These are phyloP conservation scores for Echinochloa phyllopogon DNA, from an alignment of 176 grass and related monocot species.

Conservation along the genomic window DNA sequence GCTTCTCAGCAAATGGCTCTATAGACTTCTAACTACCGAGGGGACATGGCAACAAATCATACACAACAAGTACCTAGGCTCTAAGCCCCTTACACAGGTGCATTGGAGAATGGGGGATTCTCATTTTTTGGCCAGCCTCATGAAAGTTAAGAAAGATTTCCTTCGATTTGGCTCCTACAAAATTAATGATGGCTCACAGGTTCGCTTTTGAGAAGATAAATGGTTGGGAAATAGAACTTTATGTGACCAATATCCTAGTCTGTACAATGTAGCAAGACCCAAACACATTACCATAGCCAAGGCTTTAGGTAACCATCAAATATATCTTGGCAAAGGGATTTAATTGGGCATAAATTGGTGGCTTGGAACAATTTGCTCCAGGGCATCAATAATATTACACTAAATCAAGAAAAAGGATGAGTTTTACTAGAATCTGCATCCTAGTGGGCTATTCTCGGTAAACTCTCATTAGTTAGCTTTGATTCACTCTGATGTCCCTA, in stretches of 20 bases:
- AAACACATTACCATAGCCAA: too few species aligned
- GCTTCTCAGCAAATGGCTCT: neutral
- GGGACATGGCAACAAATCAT: neutral
- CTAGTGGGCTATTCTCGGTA: too few species aligned
- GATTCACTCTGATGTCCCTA: too few species aligned
- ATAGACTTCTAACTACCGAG: neutral
- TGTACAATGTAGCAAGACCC: too few species aligned
- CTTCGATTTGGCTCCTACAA: neutral
- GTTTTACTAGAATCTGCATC: neutral
- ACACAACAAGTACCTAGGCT: neutral
- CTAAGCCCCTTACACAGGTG: neutral
- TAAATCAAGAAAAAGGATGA: neutral
- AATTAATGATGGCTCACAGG: neutral
- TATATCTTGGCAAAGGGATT: neutral
- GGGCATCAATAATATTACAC: neutral
- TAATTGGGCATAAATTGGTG: neutral
- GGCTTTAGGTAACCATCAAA: too few species aligned
- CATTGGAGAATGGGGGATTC: neutral
- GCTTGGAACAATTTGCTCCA: neutral
- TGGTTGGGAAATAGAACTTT: too few species aligned
- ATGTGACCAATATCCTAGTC: too few species aligned
- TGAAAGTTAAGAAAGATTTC: neutral
- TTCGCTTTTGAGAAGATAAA: too few species aligned
- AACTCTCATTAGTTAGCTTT: too few species aligned
- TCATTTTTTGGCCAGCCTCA: neutral